phyloP scores from a whole-genome alignment of 148 eudicot genomes.

The Rheum nobile region DNA sequence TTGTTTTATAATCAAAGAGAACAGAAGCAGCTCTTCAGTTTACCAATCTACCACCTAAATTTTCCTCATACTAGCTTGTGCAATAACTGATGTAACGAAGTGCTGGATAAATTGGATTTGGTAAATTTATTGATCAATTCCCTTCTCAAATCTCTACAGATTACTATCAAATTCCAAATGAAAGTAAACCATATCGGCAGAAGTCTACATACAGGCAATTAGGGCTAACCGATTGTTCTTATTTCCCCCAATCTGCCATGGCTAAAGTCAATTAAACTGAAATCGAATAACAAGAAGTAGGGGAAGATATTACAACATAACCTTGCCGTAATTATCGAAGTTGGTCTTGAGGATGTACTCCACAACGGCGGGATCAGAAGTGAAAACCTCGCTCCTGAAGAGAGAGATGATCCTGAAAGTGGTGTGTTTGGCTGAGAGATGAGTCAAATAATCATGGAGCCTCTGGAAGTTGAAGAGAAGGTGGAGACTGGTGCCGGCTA shows the following conservation, averaged over 20 bases:
- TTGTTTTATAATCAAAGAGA: background rate
- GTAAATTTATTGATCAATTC: no score
- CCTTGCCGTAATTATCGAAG: constrained; percentile 57
- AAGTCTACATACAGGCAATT: background rate
- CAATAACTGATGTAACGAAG: no score
- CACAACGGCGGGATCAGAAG: constrained; percentile 57
- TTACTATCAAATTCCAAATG: background rate
- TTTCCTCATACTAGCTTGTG: no score
- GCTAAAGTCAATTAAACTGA: background rate
- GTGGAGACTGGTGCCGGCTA: constrained; percentile 36
- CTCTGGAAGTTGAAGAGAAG: constrained; percentile 43
- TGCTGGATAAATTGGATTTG: no score
- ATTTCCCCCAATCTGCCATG: background rate
- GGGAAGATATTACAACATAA: background rate
- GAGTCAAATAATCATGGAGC: constrained; percentile 51
- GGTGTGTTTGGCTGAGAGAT: constrained; percentile 34
- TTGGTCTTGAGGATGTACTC: constrained; percentile 58
- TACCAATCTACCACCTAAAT: no score
- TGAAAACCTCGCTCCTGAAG: constrained; percentile 45
- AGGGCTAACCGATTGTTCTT: background rate
- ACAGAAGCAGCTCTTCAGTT: background rate
- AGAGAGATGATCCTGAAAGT: constrained; percentile 54
- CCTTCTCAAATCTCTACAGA: background rate
- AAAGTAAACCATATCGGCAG: background rate
- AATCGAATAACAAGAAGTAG: background rate